phyloP scores from a whole-genome alignment of 352 stramenopile species.

The Aphanomyces invadans region DNA sequence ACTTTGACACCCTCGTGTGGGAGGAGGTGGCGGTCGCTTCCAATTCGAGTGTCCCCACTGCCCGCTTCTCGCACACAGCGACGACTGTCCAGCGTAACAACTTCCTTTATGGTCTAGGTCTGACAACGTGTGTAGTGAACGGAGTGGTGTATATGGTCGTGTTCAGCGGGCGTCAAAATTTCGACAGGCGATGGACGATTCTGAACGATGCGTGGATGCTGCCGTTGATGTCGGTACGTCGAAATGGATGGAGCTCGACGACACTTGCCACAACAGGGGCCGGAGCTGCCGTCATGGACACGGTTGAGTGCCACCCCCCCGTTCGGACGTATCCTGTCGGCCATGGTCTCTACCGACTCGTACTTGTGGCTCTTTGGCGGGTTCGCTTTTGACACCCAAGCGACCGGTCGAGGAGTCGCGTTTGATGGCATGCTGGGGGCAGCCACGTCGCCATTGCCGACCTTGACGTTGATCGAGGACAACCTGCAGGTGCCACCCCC shows the following conservation, averaged over 20 bases:
- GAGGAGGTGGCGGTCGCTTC: not conserved
- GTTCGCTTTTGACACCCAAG: not conserved
- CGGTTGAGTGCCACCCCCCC: not conserved
- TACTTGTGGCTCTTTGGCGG: not conserved
- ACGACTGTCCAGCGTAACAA: conserved; percentile 8
- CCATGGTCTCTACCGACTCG: not conserved
- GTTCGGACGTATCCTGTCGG: not conserved
- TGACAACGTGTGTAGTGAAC: not conserved
- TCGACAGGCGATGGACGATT: conserved; percentile 12
- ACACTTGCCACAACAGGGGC: not conserved
- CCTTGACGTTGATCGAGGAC: not conserved
- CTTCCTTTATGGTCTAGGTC: too few species aligned
- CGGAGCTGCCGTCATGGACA: not conserved
- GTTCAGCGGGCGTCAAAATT: conserved; percentile 9
- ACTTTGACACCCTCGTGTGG: not conserved
- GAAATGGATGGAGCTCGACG: not conserved
- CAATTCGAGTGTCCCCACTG: not conserved
- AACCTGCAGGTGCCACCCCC: not conserved
- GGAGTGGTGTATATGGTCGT: conserved; percentile 1
- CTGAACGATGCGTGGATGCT: conserved; percentile 23
- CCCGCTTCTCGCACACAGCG: conserved; percentile 19
- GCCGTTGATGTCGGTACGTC: not conserved
- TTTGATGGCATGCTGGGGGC: not conserved
- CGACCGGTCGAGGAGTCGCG: not conserved
- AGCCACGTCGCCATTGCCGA: not conserved